Evolutionary conservation across 192 early-diverging fungal species (phyloP).

Genomic region (Backusella westeae): DNA sequence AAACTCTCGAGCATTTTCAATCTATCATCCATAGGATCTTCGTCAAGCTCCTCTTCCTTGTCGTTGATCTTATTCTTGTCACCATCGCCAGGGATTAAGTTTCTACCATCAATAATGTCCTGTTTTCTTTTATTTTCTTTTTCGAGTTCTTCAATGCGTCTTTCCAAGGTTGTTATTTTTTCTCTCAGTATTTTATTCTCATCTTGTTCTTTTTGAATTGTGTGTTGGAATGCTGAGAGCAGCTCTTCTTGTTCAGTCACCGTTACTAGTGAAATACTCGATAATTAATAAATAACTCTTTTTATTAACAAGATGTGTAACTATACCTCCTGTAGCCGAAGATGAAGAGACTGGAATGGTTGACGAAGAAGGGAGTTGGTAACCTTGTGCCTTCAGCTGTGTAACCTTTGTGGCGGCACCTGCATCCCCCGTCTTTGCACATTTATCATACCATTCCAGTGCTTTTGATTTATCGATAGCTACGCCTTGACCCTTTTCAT

Average conservation of each 20-base stretch:
- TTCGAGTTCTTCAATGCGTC: not conserved
- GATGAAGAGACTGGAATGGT: not conserved
- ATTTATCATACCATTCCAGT: not conserved
- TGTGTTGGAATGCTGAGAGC: not conserved
- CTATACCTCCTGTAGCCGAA: not conserved
- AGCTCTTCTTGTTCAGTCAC: not conserved
- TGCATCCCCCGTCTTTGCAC: not conserved
- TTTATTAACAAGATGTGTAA: not conserved
- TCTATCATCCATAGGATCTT: not conserved
- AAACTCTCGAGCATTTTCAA: not conserved
- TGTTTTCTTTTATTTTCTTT: not conserved
- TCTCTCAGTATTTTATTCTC: not conserved
- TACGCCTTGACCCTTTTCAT: not conserved
- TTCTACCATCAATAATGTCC: not conserved
- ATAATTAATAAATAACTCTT: not conserved
- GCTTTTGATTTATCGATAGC: not conserved
- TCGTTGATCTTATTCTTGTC: not conserved
- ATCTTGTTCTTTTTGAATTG: slow-evolving; percentile 1
- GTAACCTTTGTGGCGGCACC: not conserved
- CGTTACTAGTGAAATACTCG: not conserved
- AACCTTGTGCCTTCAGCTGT: not conserved
- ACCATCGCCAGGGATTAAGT: too few relatives aligned
- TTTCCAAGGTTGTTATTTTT: not conserved
- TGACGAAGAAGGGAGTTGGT: not conserved
- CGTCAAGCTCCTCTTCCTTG: not conserved